A percentile compares a stretch with the other conserved stretches of the same genome.
Evolutionary conservation across 306 rosid species (phyloP).

Genomic region (Lithocarpus polystachyus): DNA sequence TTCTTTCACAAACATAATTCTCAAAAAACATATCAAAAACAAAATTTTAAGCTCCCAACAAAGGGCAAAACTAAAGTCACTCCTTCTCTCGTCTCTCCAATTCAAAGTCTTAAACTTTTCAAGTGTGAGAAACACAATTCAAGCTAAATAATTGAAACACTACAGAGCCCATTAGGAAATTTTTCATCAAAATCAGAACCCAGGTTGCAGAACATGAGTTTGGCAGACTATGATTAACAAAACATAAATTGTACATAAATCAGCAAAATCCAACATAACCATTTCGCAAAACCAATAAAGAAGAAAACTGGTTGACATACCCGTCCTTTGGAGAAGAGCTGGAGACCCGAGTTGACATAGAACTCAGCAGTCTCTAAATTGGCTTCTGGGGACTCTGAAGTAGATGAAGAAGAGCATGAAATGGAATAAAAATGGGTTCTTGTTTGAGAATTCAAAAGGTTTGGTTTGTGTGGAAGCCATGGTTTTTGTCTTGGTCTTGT

Average conservation of each 20-base stretch:
- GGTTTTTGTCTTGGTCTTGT: conserved; percentile 23
- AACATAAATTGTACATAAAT: neutral
- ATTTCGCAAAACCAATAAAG: neutral
- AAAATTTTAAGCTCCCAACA: neutral
- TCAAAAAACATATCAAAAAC: neutral
- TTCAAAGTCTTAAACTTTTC: neutral
- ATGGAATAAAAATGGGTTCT: conserved; percentile 28
- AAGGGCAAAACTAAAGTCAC: neutral
- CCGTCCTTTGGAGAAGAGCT: conserved; percentile 92
- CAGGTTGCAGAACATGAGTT: neutral
- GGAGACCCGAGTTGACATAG: conserved; percentile 82
- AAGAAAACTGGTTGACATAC: conserved; percentile 28
- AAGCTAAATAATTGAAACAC: neutral
- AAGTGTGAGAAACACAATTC: neutral
- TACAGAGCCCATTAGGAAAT: neutral
- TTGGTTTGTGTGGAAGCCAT: conserved; percentile 26
- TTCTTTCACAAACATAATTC: neutral
- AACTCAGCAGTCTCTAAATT: conserved; percentile 68
- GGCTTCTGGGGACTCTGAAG: conserved; percentile 70
- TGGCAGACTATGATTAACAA: neutral
- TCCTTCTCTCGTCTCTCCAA: neutral
- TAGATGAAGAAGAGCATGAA: conserved; percentile 50
- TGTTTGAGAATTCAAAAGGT: conserved; percentile 23
- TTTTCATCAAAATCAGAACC: neutral
- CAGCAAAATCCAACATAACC: neutral